These are phyloP conservation scores for Fraxinus sp. DNA, from an alignment of 305 asterid genomes.

Conservation along the genomic window DNA sequence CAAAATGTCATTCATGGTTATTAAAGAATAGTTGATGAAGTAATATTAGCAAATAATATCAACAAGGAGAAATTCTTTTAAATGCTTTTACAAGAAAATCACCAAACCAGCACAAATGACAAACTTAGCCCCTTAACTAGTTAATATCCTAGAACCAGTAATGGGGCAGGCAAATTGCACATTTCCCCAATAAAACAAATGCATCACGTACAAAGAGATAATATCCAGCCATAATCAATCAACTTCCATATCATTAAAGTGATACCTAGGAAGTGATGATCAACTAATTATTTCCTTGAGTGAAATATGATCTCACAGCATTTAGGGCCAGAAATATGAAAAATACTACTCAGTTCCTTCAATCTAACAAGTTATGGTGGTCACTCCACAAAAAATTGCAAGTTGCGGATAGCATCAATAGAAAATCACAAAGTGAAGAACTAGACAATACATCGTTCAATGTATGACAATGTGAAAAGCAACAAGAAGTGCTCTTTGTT, in stretches of 20 bases:
- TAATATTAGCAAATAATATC: not conserved
- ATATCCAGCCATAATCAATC: not conserved
- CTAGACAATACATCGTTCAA: not conserved
- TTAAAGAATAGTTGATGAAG: not conserved
- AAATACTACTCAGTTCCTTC: constrained; percentile 7
- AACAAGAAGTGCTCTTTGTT: not conserved
- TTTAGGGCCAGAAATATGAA: not conserved
- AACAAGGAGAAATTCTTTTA: not conserved
- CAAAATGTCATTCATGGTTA: no score
- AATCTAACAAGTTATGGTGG: not conserved
- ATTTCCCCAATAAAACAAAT: not conserved
- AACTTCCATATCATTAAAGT: not conserved
- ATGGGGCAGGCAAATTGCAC: not conserved
- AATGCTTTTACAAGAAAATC: not conserved
- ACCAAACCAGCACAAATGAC: not conserved
- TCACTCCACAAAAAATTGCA: not conserved
- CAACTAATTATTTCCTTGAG: not conserved
- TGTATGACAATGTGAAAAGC: not conserved
- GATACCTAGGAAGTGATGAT: not conserved
- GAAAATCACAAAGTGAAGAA: not conserved
- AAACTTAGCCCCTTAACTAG: not conserved
- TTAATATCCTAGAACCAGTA: not conserved
- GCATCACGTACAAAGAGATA: not conserved
- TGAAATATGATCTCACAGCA: not conserved
- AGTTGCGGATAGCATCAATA: constrained; percentile 6